A percentile compares a stretch with the other conserved stretches of the same genome.
phyloP scores from a whole-genome alignment of 2,329 filamentous ascomycete species.

The Calonectria hawksworthii region DNA sequence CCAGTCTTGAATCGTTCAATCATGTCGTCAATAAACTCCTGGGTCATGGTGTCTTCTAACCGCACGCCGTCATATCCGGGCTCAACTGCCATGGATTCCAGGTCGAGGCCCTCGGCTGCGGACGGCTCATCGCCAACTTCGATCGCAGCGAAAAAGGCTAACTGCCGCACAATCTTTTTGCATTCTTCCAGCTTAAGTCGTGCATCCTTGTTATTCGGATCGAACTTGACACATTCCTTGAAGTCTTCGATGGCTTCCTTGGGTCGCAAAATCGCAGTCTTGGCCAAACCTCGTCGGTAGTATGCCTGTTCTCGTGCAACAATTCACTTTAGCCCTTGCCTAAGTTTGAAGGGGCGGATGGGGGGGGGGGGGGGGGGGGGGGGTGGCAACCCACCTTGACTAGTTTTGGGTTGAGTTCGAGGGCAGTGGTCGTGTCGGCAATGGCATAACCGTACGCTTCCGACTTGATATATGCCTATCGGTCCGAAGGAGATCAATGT shows the following conservation, averaged over 20 bases:
- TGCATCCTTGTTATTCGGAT: slow-evolving; percentile 90
- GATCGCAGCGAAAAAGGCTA: slow-evolving; percentile 95
- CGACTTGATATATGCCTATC: slow-evolving; percentile 91
- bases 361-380: too few relatives aligned
- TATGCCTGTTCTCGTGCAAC: slow-evolving; percentile 75
- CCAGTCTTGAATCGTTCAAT: slow-evolving; percentile 94
- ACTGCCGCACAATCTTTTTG: slow-evolving; percentile 92
- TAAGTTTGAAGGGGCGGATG: neutral
- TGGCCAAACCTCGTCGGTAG: slow-evolving; percentile 92
- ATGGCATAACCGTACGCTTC: slow-evolving; percentile 96
- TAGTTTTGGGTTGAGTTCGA: slow-evolving; percentile 89
- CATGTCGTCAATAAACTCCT: slow-evolving; percentile 98
- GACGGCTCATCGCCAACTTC: slow-evolving; percentile 94
- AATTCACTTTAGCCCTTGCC: slow-evolving; percentile 22
- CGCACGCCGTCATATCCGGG: slow-evolving; percentile 86
- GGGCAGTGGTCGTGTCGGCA: slow-evolving; percentile 88
- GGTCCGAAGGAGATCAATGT: slow-evolving; percentile 43
- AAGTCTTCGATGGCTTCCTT: slow-evolving; percentile 93
- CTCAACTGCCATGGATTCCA: slow-evolving; percentile 88
- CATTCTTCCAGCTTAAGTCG: slow-evolving; percentile 93
- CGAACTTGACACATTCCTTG: slow-evolving; percentile 88
- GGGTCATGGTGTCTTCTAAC: slow-evolving; percentile 87
- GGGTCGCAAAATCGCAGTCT: slow-evolving; percentile 90
- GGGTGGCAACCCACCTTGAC: slow-evolving; percentile 82
- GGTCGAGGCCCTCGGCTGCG: slow-evolving; percentile 88